Base-by-base conservation (phyloP, 306 rosid genomes). In the Delonix regia region DNA sequence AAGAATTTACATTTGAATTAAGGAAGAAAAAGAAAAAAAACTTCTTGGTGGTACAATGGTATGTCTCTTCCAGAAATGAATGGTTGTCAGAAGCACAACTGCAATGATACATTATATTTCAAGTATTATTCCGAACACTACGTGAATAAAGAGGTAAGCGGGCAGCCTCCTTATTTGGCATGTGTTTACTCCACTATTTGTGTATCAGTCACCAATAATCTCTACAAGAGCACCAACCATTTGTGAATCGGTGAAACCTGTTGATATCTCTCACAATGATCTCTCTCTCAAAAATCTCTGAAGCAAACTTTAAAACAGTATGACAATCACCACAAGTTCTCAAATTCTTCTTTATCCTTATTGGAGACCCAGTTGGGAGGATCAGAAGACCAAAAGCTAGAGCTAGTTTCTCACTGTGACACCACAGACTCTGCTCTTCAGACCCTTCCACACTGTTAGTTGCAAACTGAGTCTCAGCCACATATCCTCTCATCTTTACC, bases 281-380 rank as follows among this genome's bases (percentile, higher is more conserved):
- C 65, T 85, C 91, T 78, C 90, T 84, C 44, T 41, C 55, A 79
- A 87, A 87, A 47, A 85, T 72, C 71, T 85, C 83, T 13, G 87
- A 89, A 56, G 89, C 89, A 72, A 84, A 65, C 77, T 90, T 90
- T 82, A 86, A 76, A 14, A 84, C 79, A 8, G 84, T 51, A 41
- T 87, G 94, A 69, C 90, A 87, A 73, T 90, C 86, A 66, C 88
- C 87, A 71, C 86, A 84, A 61, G 87, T 90, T 77, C 91, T 90
- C 65, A 86, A 77, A 78, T 87, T 84, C 81, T 87, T 86, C 76
- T 84, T 86, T 75, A 90, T 90, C 70, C 86, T 90, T 45, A 84
- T 21, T 10, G 94, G 85, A 53, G 85, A 85, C 57, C 80, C 86
- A 71, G 71, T 71, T 52, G 90, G 90, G 44, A 90, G 88, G 42